These are phyloP conservation scores for Fusarium compactum DNA, from an alignment of 2,329 filamentous ascomycete species.

Conservation along the genomic window DNA sequence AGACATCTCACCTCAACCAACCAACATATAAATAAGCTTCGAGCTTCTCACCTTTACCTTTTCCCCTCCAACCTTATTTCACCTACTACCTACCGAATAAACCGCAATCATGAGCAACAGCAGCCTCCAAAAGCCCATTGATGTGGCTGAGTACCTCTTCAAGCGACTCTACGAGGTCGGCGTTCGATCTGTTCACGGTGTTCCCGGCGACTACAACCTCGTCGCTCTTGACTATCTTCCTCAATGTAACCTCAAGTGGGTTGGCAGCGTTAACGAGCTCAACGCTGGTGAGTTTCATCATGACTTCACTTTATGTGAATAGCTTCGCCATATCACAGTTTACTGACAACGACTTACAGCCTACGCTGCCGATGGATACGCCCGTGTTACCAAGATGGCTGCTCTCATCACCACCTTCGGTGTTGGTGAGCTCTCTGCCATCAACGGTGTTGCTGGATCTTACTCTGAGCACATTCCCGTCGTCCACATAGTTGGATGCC, in stretches of 20 bases:
- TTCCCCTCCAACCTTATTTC: conserved; percentile 17
- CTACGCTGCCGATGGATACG: conserved; percentile 85
- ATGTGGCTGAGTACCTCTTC: conserved; percentile 77
- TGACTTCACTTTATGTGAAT: conserved; percentile 23
- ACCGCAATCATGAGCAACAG: conserved; percentile 40
- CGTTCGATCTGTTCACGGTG: conserved; percentile 73
- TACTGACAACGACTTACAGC: conserved; percentile 56
- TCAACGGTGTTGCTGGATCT: conserved; percentile 80
- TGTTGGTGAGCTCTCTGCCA: conserved; percentile 78
- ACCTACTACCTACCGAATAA: conserved; percentile 3
- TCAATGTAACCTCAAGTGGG: conserved; percentile 70
- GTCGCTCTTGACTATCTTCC: conserved; percentile 75
- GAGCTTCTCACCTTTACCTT: conserved; percentile 13
- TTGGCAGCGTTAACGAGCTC: conserved; percentile 78
- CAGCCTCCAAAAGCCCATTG: conserved; percentile 62
- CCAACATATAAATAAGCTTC: conserved; percentile 24
- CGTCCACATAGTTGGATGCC: conserved; percentile 73
- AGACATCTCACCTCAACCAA: conserved; percentile 18
- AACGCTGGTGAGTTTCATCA: conserved; percentile 69
- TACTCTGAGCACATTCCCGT: conserved; percentile 79
- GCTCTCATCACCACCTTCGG: conserved; percentile 82
- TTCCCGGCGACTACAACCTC: conserved; percentile 82
- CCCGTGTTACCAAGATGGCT: conserved; percentile 76
- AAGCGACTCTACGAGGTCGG: conserved; percentile 72
- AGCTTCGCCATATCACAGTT: conserved; percentile 1